phyloP scores from a whole-genome alignment of 768 basidiomycete genomes.

The Steccherinum ochraceum region DNA sequence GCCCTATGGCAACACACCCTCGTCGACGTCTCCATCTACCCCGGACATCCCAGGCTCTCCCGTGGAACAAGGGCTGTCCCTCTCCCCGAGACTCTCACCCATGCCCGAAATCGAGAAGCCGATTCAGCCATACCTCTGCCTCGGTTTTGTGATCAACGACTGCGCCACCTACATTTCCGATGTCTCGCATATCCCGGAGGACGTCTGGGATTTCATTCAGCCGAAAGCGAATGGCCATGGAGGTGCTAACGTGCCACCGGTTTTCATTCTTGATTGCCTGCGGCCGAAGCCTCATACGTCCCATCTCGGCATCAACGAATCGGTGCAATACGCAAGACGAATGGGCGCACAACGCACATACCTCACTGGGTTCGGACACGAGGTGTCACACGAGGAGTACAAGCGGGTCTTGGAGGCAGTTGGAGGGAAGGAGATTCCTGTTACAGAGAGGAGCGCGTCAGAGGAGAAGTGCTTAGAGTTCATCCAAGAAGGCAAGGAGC shows the following conservation, averaged over 20 bases:
- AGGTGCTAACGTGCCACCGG: constrained; percentile 30
- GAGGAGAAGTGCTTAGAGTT: constrained; percentile 39
- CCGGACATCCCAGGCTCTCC: constrained; percentile 17
- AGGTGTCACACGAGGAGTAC: constrained; percentile 75
- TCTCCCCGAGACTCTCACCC: constrained; percentile 3
- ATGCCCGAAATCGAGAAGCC: constrained; percentile 15
- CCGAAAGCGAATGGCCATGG: constrained; percentile 17
- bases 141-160: constrained; percentile 66
- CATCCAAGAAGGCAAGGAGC: constrained; percentile 38
- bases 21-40: constrained; percentile 21
- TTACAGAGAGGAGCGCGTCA: constrained; percentile 21
- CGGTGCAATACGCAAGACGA: constrained; percentile 48
- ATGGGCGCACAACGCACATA: constrained; percentile 62
- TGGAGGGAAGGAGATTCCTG: constrained; percentile 26
- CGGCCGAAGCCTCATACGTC: constrained; percentile 62
- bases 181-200: constrained; percentile 72
- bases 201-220: constrained; percentile 52
- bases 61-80: constrained; percentile 5
- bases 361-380: constrained; percentile 69
- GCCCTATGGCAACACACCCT: constrained; percentile 28
- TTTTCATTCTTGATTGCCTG: constrained; percentile 76
- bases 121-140: constrained; percentile 55
- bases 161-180: constrained; percentile 77
- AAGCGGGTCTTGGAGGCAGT: constrained; percentile 53
- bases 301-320: constrained; percentile 69